Evolutionary conservation across 1,284 basidiomycete genomes (phyloP).

Genomic region (Marasmius sp.): DNA sequence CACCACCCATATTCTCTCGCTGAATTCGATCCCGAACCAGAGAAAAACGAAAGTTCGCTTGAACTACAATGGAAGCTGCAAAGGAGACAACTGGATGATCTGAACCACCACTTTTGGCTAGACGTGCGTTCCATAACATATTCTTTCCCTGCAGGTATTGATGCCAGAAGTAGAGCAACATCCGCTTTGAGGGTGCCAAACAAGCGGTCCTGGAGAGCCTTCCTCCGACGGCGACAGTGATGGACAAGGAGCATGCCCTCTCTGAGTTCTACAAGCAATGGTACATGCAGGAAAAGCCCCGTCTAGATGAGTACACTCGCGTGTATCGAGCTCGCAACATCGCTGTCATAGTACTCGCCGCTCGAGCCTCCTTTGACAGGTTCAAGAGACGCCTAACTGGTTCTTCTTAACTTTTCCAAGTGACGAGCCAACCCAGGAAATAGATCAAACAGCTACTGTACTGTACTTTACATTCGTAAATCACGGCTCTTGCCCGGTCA

Average conservation of each 20-base stretch:
- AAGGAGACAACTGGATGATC: slow-evolving; percentile 65
- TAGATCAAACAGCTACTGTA: neutral
- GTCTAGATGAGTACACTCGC: slow-evolving; percentile 56
- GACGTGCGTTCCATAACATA: slow-evolving; percentile 52
- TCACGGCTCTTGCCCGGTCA: slow-evolving; percentile 29
- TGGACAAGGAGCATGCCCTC: slow-evolving; percentile 63
- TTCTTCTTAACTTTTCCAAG: slow-evolving; percentile 4
- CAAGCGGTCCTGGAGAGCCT: slow-evolving; percentile 55
- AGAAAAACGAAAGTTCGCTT: slow-evolving; percentile 32
- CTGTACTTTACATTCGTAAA: neutral
- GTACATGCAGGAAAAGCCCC: slow-evolving; percentile 62
- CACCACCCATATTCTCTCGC: slow-evolving; percentile 15
- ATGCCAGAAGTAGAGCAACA: slow-evolving; percentile 55
- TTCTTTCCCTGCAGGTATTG: slow-evolving; percentile 1
- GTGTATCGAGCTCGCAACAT: slow-evolving; percentile 66
- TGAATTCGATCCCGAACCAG: slow-evolving; percentile 16
- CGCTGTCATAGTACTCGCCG: slow-evolving; percentile 50
- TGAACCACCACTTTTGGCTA: slow-evolving; percentile 75
- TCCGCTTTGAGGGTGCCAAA: slow-evolving; percentile 68
- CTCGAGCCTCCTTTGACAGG: slow-evolving; percentile 50
- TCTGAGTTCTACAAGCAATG: slow-evolving; percentile 71
- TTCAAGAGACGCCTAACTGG: slow-evolving; percentile 26
- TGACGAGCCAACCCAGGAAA: neutral
- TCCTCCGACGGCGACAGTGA: slow-evolving; percentile 44
- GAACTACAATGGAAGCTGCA: slow-evolving; percentile 71